phyloP scores from a whole-genome alignment of 225 moss, liverwort and hornwort species.

The Rhytidiadelphus loreus region DNA sequence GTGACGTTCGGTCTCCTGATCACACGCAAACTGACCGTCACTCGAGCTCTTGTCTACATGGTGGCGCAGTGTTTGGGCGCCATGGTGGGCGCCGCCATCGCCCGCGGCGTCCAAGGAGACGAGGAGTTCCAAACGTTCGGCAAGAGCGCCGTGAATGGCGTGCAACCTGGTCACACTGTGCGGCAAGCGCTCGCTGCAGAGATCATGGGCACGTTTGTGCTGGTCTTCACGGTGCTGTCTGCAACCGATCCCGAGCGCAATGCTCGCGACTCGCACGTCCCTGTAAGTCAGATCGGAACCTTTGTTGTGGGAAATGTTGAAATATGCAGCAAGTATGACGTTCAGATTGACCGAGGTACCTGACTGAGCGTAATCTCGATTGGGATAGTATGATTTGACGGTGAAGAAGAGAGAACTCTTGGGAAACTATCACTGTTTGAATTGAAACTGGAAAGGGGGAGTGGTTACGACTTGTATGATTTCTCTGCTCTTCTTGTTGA shows the following conservation, averaged over 20 bases:
- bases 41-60: neutral
- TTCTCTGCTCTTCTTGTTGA: neutral
- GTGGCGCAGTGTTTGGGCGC: constrained; percentile 27
- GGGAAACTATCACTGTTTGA: neutral
- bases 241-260: constrained; percentile 34
- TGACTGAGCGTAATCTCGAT: neutral
- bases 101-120: neutral
- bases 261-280: constrained; percentile 35
- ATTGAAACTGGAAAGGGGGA: neutral
- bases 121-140: neutral
- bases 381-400: neutral
- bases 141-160: constrained; percentile 1
- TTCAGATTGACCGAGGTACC: neutral
- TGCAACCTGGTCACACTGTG: neutral
- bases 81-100: constrained; percentile 14
- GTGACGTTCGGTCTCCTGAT: constrained; percentile 25
- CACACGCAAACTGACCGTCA: constrained; percentile 5
- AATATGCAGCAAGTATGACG: no score
- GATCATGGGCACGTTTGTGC: constrained; percentile 33
- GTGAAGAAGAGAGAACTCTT: neutral
- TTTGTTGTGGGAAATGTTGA: neutral
- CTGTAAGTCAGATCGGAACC: neutral
- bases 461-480: neutral
- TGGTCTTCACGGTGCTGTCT: constrained; percentile 24
- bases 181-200: constrained; percentile 24